Evolutionary conservation across 2,329 filamentous ascomycete species (phyloP).

Genomic region (Penicillium psychrosexuale): DNA sequence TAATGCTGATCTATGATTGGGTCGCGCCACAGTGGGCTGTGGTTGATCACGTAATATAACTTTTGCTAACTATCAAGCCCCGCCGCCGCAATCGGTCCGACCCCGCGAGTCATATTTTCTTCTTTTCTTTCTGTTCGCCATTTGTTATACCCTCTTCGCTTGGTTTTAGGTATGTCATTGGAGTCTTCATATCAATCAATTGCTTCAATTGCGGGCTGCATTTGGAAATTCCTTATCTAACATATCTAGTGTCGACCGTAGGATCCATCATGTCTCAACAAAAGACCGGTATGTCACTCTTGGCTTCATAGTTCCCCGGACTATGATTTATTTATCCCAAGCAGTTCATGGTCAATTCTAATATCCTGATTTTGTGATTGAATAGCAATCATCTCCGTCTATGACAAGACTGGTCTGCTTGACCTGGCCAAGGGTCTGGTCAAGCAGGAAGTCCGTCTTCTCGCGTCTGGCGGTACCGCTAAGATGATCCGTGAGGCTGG

Average conservation of each 20-base stretch:
- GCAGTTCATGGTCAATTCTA: constrained; percentile 15
- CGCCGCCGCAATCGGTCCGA: constrained; percentile 27
- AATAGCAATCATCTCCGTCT: constrained; percentile 89
- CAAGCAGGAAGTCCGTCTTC: constrained; percentile 83
- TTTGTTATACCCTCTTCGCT: constrained; percentile 14
- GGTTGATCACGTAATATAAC: constrained; percentile 11
- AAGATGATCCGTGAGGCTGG: constrained; percentile 96
- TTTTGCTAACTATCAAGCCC: background rate
- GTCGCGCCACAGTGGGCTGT: background rate
- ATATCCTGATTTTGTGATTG: constrained; percentile 3
- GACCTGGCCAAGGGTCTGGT: constrained; percentile 88
- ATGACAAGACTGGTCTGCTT: constrained; percentile 94
- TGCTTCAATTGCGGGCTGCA: constrained; percentile 2
- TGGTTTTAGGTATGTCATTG: constrained; percentile 18
- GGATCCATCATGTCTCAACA: constrained; percentile 38
- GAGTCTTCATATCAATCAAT: background rate
- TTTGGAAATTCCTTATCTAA: constrained; percentile 8
- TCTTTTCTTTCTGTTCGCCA: constrained; percentile 20
- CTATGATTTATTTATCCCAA: constrained; percentile 17
- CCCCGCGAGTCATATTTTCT: constrained; percentile 25
- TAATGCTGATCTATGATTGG: background rate
- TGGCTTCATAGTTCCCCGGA: constrained; percentile 21
- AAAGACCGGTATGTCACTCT: constrained; percentile 39
- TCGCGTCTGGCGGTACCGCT: constrained; percentile 92
- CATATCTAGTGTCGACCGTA: constrained; percentile 24